A percentile compares a stretch with the other conserved stretches of the same genome.
These are phyloP conservation scores for Arthrocladium fulminans DNA, from an alignment of 2,329 filamentous ascomycete species.

Conservation along the genomic window DNA sequence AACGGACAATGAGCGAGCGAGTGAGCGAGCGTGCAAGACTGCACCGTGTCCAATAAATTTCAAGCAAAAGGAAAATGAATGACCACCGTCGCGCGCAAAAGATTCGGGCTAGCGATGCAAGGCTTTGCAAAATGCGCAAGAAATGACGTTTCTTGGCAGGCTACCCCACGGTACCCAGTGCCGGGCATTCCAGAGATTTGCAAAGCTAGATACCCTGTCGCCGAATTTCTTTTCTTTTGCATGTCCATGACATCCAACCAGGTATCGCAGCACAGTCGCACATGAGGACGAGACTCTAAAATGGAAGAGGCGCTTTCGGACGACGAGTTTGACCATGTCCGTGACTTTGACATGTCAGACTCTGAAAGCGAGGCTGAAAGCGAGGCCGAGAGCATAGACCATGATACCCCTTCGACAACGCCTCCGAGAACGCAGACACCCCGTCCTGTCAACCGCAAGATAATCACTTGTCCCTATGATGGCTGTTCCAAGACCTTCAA, in stretches of 20 bases:
- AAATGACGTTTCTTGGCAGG: background rate
- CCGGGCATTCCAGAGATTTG: slow-evolving; percentile 3
- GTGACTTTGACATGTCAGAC: slow-evolving; percentile 9
- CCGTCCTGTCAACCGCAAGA: slow-evolving; percentile 66
- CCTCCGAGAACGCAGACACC: slow-evolving; percentile 22
- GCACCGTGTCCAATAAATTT: background rate
- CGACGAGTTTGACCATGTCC: slow-evolving; percentile 16
- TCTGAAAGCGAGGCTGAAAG: slow-evolving; percentile 9
- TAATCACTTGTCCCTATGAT: slow-evolving; percentile 63
- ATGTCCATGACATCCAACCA: background rate
- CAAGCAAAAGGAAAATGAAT: too few relatives aligned
- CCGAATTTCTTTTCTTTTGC: background rate
- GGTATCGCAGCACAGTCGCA: background rate
- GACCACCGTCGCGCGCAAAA: background rate
- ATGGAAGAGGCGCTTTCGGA: slow-evolving; percentile 19
- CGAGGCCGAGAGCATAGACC: slow-evolving; percentile 7
- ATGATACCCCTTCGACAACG: slow-evolving; percentile 20
- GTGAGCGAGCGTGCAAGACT: background rate
- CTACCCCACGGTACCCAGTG: background rate
- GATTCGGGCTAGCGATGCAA: background rate
- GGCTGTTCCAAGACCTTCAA: slow-evolving; percentile 79
- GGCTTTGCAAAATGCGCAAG: background rate
- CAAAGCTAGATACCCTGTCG: too few relatives aligned
- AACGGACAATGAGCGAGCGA: background rate
- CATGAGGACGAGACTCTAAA: background rate